Evolutionary conservation across 148 eudicot species (phyloP), one percentile per base, ranked within the genome.

Genomic region (Vaccinium macrocarpon): DNA sequence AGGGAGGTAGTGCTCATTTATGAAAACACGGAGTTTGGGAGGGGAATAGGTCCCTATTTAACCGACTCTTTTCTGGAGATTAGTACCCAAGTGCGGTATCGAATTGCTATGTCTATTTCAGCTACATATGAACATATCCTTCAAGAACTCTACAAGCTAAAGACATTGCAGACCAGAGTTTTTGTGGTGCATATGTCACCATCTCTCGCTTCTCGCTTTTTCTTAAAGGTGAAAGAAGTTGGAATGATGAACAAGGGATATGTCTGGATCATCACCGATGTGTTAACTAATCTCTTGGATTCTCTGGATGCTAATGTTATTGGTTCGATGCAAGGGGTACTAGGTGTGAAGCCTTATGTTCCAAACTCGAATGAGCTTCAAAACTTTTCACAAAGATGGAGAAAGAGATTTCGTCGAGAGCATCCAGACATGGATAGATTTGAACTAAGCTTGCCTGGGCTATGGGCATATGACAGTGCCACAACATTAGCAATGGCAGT

Each of bases 241-340:
- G 93, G 87, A 70, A 95, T 95, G 98, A 92, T 95, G 95, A 82
- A 71, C 15, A 27, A 86, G 23, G 97, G 92, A 11, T 93, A 92
- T 83, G 97, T 85, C 3, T 95, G 98, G 98, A 89, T 93, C 35
- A 85, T 91, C 56, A 90, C 97, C 1, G 92, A 85, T 82, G 88
- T 68, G 19, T 79, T 92, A 51, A 90, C 92, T 0, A 71, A 88
- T 88, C 88, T 83, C 8, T 84, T 93, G 82, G 87, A 83, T 84
- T 82, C 84, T 5, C 19, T 90, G 62, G 89, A 91, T 76, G 78
- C 76, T 59, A 13, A 11, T 6, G 89, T 78, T 1, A 56, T 89
- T 21, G 86, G 86, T 32, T 84, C 92, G 5, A 91, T 95, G 97
- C 90, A 93, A 81, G 98, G 97, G 2, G 93, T 91, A 0, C 52